Evolutionary conservation across 345 rosid species (phyloP), one percentile per base, ranked within the genome.

Genomic region (Punica granatum): DNA sequence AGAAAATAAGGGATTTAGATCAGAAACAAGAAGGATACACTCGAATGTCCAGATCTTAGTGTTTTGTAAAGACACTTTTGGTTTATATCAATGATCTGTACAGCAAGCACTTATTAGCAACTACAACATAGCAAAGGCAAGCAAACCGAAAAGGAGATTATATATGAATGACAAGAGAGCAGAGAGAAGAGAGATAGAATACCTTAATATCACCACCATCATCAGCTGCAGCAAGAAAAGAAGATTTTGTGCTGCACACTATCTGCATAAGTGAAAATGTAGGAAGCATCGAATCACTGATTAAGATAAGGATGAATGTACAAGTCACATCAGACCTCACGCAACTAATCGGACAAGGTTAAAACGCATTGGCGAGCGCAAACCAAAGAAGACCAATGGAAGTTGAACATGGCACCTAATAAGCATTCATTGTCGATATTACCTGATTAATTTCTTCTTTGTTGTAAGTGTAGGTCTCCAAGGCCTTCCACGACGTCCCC

Each of bases 401-500:
- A n/a, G n/a, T n/a, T n/a, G n/a, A n/a, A 37, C 11, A 37, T 5
- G 41, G 11, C 5, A 37, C 11, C 18, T 6, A 66, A 44, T 32
- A 19, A 30, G 33, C 3, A 28, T 13, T 69, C 41, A 11, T 37
- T 11, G 11, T 37, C 41, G 11, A 4, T 4, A 37, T 37, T 69
- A 90, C 98, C 93, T 92, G 97, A 73, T 90, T 88, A 30, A 92
- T 81, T 81, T 92, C 98, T 67, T 88, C 98, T 86, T 85, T 92
- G 68, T 90, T 92, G 76, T 85, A 84, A 67, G 18, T 79, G 77
- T 77, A 88, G 65, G 79, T 74, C 79, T 85, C 89, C 79, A 88
- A 79, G 19, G 86, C 79, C 77, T 75, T 84, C 85, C 82, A 82
- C 2, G 88, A 78, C 67, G 69, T 62, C 56, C 75, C 77, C 80